Percentiles rank a stretch among this genome's conserved stretches.
Conservation (phyloP, 768 basidiomycete genomes). For the Lactifluus rugatus region DNA sequence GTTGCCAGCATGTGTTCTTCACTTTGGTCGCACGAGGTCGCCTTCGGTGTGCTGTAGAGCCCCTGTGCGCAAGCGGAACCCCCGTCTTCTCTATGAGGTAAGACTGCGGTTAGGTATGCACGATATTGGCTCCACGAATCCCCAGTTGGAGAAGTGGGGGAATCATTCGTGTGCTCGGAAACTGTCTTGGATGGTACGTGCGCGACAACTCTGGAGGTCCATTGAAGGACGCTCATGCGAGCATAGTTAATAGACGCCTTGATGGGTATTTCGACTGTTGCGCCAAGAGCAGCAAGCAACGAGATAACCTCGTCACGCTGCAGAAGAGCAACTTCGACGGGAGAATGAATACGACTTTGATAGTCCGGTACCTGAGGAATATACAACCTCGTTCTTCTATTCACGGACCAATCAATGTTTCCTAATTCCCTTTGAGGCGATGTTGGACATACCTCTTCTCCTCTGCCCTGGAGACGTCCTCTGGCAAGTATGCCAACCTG, state of each 20-base stretch:
- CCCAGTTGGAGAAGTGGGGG: background rate
- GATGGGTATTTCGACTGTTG: constrained; percentile 19
- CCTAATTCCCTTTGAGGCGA: background rate
- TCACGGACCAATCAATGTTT: background rate
- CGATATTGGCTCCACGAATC: constrained; percentile 1
- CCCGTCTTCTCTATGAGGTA: background rate
- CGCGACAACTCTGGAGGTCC: constrained; percentile 2
- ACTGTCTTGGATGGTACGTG: background rate
- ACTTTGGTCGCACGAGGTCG: background rate
- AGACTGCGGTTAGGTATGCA: background rate
- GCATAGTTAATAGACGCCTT: background rate
- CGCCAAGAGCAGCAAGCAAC: constrained; percentile 25
- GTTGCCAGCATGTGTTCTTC: background rate
- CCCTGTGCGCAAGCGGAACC: background rate
- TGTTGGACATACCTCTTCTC: constrained; percentile 16
- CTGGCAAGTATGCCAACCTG: constrained; percentile 21
- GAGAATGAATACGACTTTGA: constrained; percentile 8
- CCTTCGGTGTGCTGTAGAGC: background rate
- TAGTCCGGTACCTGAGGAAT: background rate
- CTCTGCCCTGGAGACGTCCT: constrained; percentile 23
- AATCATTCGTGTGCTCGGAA: background rate
- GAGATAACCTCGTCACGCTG: constrained; percentile 22
- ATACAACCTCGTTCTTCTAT: background rate
- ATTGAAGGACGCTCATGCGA: constrained; percentile 21
- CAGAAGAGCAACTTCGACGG: constrained; percentile 24